Percentiles rank a stretch among this genome's conserved stretches.
Evolutionary conservation across 495 filamentous ascomycete genomes (phyloP).

Genomic region (Hypomontagnella submonticulosa): DNA sequence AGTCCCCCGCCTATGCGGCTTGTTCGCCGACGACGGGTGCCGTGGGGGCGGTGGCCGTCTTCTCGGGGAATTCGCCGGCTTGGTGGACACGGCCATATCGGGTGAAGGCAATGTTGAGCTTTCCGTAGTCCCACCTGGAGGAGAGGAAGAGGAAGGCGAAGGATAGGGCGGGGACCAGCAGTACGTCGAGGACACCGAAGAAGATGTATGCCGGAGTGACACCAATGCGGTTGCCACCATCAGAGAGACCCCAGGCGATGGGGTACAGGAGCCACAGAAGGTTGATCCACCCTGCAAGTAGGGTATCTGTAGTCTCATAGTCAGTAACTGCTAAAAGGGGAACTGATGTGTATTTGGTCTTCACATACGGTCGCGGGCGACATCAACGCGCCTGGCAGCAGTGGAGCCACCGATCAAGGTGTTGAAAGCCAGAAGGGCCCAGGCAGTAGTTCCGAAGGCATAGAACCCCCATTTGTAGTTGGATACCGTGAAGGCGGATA

Average conservation of each 20-base stretch:
- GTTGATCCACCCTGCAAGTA: constrained; percentile 56
- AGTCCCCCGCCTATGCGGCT: constrained; percentile 35
- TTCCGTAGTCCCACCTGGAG: constrained; percentile 59
- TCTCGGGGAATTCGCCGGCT: constrained; percentile 58
- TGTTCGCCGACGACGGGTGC: constrained; percentile 42
- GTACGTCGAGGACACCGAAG: constrained; percentile 59
- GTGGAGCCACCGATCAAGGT: constrained; percentile 45
- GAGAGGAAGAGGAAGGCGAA: constrained; percentile 53
- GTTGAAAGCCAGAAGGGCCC: constrained; percentile 48
- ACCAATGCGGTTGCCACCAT: constrained; percentile 60
- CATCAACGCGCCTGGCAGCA: constrained; percentile 52
- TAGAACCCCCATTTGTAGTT: constrained; percentile 66
- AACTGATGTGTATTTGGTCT: neutral
- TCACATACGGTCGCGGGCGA: constrained; percentile 49
- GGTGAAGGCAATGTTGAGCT: constrained; percentile 63
- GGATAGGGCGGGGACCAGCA: constrained; percentile 51
- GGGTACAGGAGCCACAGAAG: constrained; percentile 62
- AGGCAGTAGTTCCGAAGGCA: constrained; percentile 55
- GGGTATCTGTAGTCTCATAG: constrained; percentile 40
- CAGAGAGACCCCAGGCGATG: constrained; percentile 58
- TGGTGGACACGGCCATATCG: constrained; percentile 62
- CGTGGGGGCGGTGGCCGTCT: constrained; percentile 47
- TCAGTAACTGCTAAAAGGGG: constrained; percentile 3
- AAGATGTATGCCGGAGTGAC: constrained; percentile 56
- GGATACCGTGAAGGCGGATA: constrained; percentile 55